These are phyloP conservation scores for Rhodosporidiobolus sp. DNA, from an alignment of 768 basidiomycete species.

Conservation along the genomic window DNA sequence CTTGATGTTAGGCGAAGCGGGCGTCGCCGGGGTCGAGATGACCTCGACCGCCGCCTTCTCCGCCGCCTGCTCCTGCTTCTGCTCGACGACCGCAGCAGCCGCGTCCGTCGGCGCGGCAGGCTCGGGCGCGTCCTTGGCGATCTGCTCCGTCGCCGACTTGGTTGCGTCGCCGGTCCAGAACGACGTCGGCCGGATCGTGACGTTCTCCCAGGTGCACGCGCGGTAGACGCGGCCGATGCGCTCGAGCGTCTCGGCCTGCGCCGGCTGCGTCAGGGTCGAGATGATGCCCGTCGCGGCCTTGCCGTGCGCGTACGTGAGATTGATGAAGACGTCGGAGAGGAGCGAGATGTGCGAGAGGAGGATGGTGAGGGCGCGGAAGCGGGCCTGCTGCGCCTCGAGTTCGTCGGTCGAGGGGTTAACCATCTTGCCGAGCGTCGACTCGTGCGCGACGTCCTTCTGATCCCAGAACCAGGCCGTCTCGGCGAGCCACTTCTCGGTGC, in stretches of 20 bases:
- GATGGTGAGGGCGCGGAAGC: slow-evolving; percentile 69
- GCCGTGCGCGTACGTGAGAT: slow-evolving; percentile 75
- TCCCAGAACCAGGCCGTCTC: slow-evolving; percentile 73
- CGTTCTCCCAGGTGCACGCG: slow-evolving; percentile 81
- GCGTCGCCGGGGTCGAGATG: slow-evolving; percentile 28
- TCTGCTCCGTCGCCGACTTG: slow-evolving; percentile 54
- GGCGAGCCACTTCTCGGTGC: slow-evolving; percentile 67
- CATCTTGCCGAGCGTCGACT: slow-evolving; percentile 26
- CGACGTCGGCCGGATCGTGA: slow-evolving; percentile 59
- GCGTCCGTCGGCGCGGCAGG: not conserved
- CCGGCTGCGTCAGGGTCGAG: slow-evolving; percentile 66
- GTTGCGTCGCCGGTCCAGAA: slow-evolving; percentile 48
- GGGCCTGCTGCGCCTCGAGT: slow-evolving; percentile 56
- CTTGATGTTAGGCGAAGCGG: slow-evolving; percentile 58
- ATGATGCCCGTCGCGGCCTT: slow-evolving; percentile 71
- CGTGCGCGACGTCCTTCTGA: slow-evolving; percentile 12
- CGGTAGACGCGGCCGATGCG: slow-evolving; percentile 78
- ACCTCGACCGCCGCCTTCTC: slow-evolving; percentile 29
- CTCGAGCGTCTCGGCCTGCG: slow-evolving; percentile 62
- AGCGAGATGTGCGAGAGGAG: slow-evolving; percentile 76
- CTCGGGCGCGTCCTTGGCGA: slow-evolving; percentile 3
- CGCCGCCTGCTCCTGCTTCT: slow-evolving; percentile 23
- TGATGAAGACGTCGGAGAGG: slow-evolving; percentile 81
- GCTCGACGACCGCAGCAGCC: slow-evolving; percentile 5
- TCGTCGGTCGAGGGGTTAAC: slow-evolving; percentile 50